These are phyloP conservation scores for Starmera caribaea DNA, from an alignment of 805 yeast species.

Conservation along the genomic window DNA sequence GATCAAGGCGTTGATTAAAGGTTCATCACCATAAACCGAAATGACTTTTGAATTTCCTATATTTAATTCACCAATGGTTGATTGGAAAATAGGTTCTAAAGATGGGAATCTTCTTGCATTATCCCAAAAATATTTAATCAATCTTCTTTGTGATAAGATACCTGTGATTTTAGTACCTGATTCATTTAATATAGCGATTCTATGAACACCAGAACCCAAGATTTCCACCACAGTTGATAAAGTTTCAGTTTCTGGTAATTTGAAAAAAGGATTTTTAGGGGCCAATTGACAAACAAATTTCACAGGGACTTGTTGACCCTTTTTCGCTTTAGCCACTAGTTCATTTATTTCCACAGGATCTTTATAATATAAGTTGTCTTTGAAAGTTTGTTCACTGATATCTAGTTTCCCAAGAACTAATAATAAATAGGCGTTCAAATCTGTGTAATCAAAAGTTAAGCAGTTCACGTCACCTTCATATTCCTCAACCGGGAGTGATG, in stretches of 20 bases:
- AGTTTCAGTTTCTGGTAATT: constrained; percentile 59
- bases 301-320: constrained; percentile 87
- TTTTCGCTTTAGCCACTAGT: constrained; percentile 54
- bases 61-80: constrained; percentile 58
- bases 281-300: constrained; percentile 76
- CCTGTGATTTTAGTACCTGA: constrained; percentile 58
- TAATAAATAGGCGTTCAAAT: constrained; percentile 76
- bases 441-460: constrained; percentile 85
- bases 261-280: constrained; percentile 81
- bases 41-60: constrained; percentile 71
- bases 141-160: constrained; percentile 81
- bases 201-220: constrained; percentile 91
- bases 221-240: constrained; percentile 72
- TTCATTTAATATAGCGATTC: constrained; percentile 69
- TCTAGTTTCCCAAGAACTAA: constrained; percentile 69
- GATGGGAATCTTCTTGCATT: constrained; percentile 80
- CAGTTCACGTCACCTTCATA: constrained; percentile 52
- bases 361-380: constrained; percentile 17
- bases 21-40: constrained; percentile 79
- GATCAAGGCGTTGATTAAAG: constrained; percentile 75
- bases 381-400: constrained; percentile 22
- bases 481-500: constrained; percentile 74
- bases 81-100: constrained; percentile 64
- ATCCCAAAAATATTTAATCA: constrained; percentile 82
- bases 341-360: constrained; percentile 31